Evolutionary conservation across 768 basidiomycete species (phyloP), one percentile per base, ranked within the genome.

Genomic region (Pleurotus sapidus): DNA sequence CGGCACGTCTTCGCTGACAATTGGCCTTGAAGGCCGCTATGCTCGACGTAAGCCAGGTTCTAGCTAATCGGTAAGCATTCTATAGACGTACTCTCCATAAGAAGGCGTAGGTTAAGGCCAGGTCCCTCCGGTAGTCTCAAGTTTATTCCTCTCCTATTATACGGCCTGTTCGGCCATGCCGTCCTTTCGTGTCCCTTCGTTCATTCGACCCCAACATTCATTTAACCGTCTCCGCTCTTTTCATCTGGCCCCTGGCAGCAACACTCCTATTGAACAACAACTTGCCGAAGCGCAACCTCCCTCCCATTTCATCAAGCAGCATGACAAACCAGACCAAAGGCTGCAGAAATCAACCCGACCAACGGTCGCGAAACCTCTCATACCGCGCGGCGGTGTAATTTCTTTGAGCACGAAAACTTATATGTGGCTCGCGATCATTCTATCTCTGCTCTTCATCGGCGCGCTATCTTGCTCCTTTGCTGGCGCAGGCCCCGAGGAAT

Each of bases 381-480:
- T 15, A 20, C 51, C 34, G 4, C 34, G 23, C 11, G 39, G 51
- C 17, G 55, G 55, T 15, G 18, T 56, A 30, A 47, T 56, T 8
- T 30, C 27, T 37, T 20, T 56, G 20, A 47, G 46, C 34, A 27
- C 15, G 11, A 46, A 56, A 34, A 37, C 55, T 8, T 47, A 73
- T 46, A 62, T 70, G 14, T 66, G 62, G 15, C 68, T 83, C 30
- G 74, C 75, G 17, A 61, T 80, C 20, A 60, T 78, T 0, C 65
- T 78, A 5, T 84, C 82, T 30, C 59, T 82, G 6, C 65, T 81
- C 23, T 83, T 84, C 62, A 77, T 81, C 45, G 57, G 71, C 38
- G 71, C 74, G 8, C 65, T 84, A n/a, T 78, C 77, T 1, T 75
- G 76, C 59, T 71, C 79, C 4, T 83, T 84, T 64, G 67, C 80